Conservation (phyloP, 176 grass and related monocot species). For the Raddia distichophylla region DNA sequence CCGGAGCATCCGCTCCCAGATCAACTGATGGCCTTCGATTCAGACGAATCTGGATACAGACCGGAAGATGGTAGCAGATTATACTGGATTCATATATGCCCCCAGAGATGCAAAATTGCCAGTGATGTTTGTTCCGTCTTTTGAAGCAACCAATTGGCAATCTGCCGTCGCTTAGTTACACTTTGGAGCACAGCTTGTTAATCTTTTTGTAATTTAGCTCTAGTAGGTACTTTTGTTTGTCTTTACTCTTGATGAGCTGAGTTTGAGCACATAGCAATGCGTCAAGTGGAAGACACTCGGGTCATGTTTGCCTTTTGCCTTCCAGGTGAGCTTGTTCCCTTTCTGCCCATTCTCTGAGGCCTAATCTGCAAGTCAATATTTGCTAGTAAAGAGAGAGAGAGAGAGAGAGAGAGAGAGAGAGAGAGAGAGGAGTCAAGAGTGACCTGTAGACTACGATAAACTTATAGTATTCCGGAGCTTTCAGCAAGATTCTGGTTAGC, state of each 20-base stretch:
- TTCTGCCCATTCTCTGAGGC: constrained; percentile 2
- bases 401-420: too few species aligned
- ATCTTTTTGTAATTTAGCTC: background rate
- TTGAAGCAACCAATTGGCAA: background rate
- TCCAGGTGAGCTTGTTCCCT: constrained; percentile 25
- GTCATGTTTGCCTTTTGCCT: constrained; percentile 8
- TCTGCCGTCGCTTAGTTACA: background rate
- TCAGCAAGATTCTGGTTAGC: constrained; percentile 3
- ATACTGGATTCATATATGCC: too few species aligned
- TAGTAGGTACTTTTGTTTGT: background rate
- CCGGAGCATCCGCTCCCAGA: too few species aligned
- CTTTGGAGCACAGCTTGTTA: background rate
- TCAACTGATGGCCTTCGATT: too few species aligned
- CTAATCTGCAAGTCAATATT: background rate
- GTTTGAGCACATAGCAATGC: background rate
- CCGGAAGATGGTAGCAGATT: too few species aligned
- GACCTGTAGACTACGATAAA: background rate
- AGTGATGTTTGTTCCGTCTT: background rate
- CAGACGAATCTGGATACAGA: too few species aligned
- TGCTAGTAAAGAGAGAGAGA: too few species aligned
- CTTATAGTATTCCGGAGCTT: constrained; percentile 5
- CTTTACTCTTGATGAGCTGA: background rate
- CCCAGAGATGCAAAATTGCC: too few species aligned
- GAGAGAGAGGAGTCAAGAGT: too few species aligned
- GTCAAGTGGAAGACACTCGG: constrained; percentile 15